These are phyloP conservation scores for Citrus maxima DNA, from an alignment of 345 rosid genomes.

Conservation along the genomic window DNA sequence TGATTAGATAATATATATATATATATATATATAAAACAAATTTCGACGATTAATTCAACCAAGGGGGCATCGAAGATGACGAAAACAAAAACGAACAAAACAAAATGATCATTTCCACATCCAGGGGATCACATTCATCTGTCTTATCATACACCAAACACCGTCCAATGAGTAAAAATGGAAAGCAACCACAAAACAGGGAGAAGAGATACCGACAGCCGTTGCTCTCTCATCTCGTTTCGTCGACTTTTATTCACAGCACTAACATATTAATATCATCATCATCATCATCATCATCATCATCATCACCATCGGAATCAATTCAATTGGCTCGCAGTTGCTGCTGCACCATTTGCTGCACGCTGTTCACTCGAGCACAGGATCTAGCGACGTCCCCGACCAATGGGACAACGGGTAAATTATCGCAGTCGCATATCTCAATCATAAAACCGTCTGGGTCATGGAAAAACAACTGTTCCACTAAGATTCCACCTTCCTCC, in stretches of 20 bases:
- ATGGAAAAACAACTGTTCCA: conserved; percentile 89
- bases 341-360: conserved; percentile 26
- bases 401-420: conserved; percentile 70
- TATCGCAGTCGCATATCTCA: conserved; percentile 88
- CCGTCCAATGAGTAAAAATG: too few relatives aligned
- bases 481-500: conserved; percentile 79
- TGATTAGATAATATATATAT: too few relatives aligned
- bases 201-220: too few relatives aligned
- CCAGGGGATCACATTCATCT: not conserved
- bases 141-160: conserved; percentile 5
- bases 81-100: not conserved
- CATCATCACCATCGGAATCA: too few relatives aligned
- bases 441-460: conserved; percentile 94
- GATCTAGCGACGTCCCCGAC: conserved; percentile 50
- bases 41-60: too few relatives aligned
- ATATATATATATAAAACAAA: too few relatives aligned
- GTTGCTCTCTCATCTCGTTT: too few relatives aligned
- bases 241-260: too few relatives aligned
- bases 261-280: too few relatives aligned
- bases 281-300: too few relatives aligned
- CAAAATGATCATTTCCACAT: not conserved
- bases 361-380: conserved; percentile 43
- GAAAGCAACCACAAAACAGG: too few relatives aligned
- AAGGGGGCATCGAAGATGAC: too few relatives aligned
- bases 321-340: conserved; percentile 8